Percentiles rank a stretch among this genome's conserved stretches.
Conservation (phyloP, 805 yeast genomes). For the Kuraishia ogatae region DNA sequence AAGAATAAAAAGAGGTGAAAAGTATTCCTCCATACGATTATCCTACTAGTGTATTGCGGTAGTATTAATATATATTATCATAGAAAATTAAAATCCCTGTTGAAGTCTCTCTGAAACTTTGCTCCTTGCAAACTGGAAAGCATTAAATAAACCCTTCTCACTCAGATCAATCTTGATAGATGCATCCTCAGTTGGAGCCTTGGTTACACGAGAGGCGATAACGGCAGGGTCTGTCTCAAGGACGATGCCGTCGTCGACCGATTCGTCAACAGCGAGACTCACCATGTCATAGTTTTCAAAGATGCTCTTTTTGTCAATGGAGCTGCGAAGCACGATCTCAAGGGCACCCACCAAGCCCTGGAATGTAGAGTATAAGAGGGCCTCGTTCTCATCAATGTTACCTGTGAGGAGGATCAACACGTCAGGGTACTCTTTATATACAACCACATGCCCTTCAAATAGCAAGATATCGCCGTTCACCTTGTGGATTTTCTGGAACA, state of each 20-base stretch:
- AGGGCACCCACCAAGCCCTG: conserved; percentile 76
- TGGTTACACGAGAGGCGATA: conserved; percentile 87
- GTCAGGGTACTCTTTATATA: conserved; percentile 83
- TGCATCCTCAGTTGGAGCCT: conserved; percentile 66
- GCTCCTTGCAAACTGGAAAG: conserved; percentile 82
- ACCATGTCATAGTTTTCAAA: conserved; percentile 82
- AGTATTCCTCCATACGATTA: not conserved
- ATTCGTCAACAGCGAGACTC: conserved; percentile 81
- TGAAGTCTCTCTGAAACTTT: conserved; percentile 36
- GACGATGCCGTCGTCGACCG: conserved; percentile 88
- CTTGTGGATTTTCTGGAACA: conserved; percentile 72
- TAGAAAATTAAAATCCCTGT: conserved; percentile 23
- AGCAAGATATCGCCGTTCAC: conserved; percentile 73
- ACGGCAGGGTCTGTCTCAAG: conserved; percentile 84
- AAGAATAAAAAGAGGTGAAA: conserved; percentile 15
- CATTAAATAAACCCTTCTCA: conserved; percentile 73
- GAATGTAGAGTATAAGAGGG: conserved; percentile 65
- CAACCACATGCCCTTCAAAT: conserved; percentile 69
- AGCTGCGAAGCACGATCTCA: conserved; percentile 59
- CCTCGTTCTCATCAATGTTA: conserved; percentile 76
- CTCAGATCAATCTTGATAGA: conserved; percentile 54
- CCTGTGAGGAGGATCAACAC: conserved; percentile 66
- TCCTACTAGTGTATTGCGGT: not conserved
- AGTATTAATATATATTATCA: not conserved
- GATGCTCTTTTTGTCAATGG: conserved; percentile 71